Evolutionary conservation across 352 stramenopile genomes (phyloP), one percentile per base, ranked within the genome.

Genomic region (Globisporangium splendens): DNA sequence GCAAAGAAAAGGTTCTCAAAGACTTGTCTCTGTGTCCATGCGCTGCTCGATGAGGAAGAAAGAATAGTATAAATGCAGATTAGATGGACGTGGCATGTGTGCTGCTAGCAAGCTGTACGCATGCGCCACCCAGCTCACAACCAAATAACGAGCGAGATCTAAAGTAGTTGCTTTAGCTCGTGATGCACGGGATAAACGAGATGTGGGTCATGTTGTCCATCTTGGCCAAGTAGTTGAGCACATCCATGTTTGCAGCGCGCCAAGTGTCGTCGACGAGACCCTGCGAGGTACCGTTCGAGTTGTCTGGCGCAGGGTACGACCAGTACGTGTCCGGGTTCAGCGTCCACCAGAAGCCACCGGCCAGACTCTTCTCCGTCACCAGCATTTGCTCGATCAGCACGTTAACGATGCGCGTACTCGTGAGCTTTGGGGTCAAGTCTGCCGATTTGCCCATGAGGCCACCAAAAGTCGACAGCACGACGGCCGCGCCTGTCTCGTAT

Each of bases 391-490:
- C 59, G 38, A 95, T 83, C 8, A 90, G 28, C 21, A 84, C 56
- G 52, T 86, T 57, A 21, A 91, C 47, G 50, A 91, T 88, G 31
- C 81, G 83, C 24, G 83, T 87, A 43, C 79, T 88, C n/a, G 80
- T 92, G 62, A 87, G 71, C 51, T 74, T 75, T 11, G 65, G 43
- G 33, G 83, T 89, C 18, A 56, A 43, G 44, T 95, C 85, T 10
- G 79, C 64, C 21, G 69, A 63, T 35, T 35, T 35, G 28, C 81
- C 81, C 46, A 85, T 65, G 20, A 95, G 71, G 21, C 85, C 83
- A n/a, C 85, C 85, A 57, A 95, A 95, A n/a, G 72, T 88, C 31
- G 83, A 93, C 15, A 95, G 56, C 5, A 95, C 74, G 15, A 91
- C 79, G 12, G 85, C 82, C 31, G 76, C 70, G 18, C 71, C 79